A percentile compares a stretch with the other conserved stretches of the same genome.
Evolutionary conservation across 495 filamentous ascomycete species (phyloP).

Genomic region (Lophium mytilinum): DNA sequence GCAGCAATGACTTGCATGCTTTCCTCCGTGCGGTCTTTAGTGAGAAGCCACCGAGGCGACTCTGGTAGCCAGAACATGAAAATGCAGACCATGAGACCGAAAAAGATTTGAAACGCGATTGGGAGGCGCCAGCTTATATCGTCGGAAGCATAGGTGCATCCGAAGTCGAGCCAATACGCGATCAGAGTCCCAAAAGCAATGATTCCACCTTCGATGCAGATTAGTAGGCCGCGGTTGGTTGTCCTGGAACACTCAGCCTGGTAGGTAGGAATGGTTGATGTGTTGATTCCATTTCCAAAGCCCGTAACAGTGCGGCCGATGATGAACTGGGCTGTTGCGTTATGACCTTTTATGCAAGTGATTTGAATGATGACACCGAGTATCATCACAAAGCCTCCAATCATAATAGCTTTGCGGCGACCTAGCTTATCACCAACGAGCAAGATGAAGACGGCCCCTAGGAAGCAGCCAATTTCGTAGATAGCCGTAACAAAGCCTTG

Average conservation of each 20-base stretch:
- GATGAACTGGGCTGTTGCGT: slow-evolving; percentile 57
- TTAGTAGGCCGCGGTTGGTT: slow-evolving; percentile 69
- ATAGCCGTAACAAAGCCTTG: slow-evolving; percentile 77
- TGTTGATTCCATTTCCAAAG: slow-evolving; percentile 68
- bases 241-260: slow-evolving; percentile 68
- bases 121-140: slow-evolving; percentile 57
- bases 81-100: slow-evolving; percentile 54
- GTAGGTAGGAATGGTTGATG: slow-evolving; percentile 69
- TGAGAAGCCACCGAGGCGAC: slow-evolving; percentile 67
- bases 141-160: slow-evolving; percentile 48
- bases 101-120: slow-evolving; percentile 64
- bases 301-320: slow-evolving; percentile 63
- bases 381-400: slow-evolving; percentile 64
- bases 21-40: slow-evolving; percentile 66
- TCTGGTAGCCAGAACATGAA: slow-evolving; percentile 64
- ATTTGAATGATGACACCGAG: slow-evolving; percentile 64
- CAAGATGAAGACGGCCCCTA: slow-evolving; percentile 65
- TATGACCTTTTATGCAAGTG: slow-evolving; percentile 39
- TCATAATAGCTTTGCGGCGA: slow-evolving; percentile 44
- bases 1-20: slow-evolving; percentile 43
- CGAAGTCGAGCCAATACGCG: slow-evolving; percentile 80
- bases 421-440: slow-evolving; percentile 61
- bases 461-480: slow-evolving; percentile 72
- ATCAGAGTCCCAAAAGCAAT: slow-evolving; percentile 73
- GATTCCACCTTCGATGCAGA: slow-evolving; percentile 74